Evolutionary conservation across 179 eudicot species (phyloP), one percentile per base, ranked within the genome.

Genomic region (Gypsophila paniculata): DNA sequence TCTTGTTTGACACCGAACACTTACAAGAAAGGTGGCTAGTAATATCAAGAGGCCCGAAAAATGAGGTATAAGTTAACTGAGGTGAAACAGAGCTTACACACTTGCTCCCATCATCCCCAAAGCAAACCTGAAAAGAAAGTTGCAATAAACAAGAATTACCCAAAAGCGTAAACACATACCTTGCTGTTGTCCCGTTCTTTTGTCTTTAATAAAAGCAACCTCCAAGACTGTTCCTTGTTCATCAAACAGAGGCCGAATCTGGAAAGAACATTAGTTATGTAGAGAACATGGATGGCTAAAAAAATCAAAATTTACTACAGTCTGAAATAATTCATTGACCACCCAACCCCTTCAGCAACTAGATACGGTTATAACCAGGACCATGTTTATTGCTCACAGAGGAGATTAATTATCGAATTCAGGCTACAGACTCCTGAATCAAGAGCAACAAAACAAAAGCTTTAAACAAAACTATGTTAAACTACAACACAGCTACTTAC

Each of bases 121-220:
- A 82, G 82, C 80, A 79, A 65, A 87, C 97, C 98, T 91, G 97
- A 89, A 91, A 91, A 79, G 82, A 78, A 71, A 85, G 68, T 75
- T 29, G 69, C 65, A 18, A 76, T 22, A 69, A 70, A 84, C 71
- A 8, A 66, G 68, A 86, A 75, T 61, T 54, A 60, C 57, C 21
- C 55, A 60, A 21, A 74, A 74, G 21, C 23, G 70, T 39, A 58
- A 51, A 65, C 58, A 79, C 89, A 80, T 89, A 94, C 99, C 99
- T 91, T 91, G 97, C 57, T 91, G 99, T 71, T 80, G 88, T 26
- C 99, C 99, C 6, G 99, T 88, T 79, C 89, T 88, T 84, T 87
- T 91, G 72, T 94, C 99, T 81, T 84, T 94, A 72, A 94, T 94
- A 65, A 94, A 75, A 82, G 94, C 96, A 83, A 94, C 96, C 84